phyloP scores from a whole-genome alignment of 345 rosid species.

The Angophora floribunda region DNA sequence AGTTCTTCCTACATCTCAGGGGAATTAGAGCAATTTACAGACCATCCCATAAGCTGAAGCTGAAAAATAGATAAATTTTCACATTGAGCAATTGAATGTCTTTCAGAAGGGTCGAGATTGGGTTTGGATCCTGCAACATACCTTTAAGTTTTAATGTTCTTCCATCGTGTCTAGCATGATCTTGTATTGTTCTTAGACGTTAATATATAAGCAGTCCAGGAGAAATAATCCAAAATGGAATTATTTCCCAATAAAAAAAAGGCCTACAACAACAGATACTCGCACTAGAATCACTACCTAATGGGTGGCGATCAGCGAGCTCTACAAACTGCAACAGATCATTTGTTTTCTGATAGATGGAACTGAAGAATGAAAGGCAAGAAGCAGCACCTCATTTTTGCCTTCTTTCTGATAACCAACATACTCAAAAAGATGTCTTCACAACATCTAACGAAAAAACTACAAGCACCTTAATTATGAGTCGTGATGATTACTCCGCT shows the following conservation, averaged over 20 bases:
- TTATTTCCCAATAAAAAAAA: no score
- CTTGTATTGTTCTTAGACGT: no score
- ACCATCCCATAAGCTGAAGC: not conserved
- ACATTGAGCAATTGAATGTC: not conserved
- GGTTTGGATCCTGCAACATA: not conserved
- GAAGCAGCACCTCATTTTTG: not conserved
- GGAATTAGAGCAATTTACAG: not conserved
- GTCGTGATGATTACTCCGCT: no score
- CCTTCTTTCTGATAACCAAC: not conserved
- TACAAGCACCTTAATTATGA: no score
- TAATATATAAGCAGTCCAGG: no score
- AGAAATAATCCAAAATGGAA: no score
- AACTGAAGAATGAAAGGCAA: not conserved
- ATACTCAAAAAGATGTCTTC: not conserved
- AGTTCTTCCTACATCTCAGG: not conserved
- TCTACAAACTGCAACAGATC: not conserved
- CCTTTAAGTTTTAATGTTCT: not conserved
- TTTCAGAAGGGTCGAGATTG: not conserved
- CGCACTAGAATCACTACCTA: not conserved
- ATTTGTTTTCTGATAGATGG: not conserved
- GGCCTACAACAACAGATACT: no score
- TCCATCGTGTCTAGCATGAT: not conserved
- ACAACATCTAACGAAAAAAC: no score
- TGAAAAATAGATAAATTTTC: no score
- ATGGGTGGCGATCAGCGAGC: not conserved